Evolutionary conservation across 768 basidiomycete species (phyloP), one percentile per base, ranked within the genome.

Genomic region (Hydnum rufescens): DNA sequence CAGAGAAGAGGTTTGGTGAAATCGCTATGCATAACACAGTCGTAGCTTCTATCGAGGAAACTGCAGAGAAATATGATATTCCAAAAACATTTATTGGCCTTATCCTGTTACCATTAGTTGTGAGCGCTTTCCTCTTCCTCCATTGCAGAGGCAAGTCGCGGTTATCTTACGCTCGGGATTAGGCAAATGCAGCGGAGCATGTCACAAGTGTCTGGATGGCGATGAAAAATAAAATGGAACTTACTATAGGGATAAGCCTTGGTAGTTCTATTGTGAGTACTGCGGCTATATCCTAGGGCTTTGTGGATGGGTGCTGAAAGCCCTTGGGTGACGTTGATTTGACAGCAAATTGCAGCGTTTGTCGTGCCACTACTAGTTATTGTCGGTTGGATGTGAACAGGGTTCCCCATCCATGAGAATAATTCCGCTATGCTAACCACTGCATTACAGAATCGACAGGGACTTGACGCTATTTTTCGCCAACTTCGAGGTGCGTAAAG

Each of bases 1-100:
- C n/a, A 18, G 19, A 4, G 6, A 5, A 46, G 16, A 34, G 30
- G 18, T 36, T 43, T 4, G 28, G 39, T 31, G 18, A 13, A 16
- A 13, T 23, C 18, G 28, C 16, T 32, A 28, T 32, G 50, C 0
- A 51, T n/a, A n/a, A n/a, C n/a, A n/a, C n/a, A 86, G 84, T 88
- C 64, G 88, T 95, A 32, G 82, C 80, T 2, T 87, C 85, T 3
- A 93, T 95, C 57, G 90, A 93, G 63, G 88, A 92, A 62, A 85
- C 84, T 25, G 86, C 89, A 2, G 69, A 75, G 8, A 72, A 81
- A 36, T 89, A 86, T 64, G 63, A 72, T 51, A 82, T 95, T 51
- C 84, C 86, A 0, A 86, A 85, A 64, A 59, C 77, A 0, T 89
- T 90, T 67, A 88, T 88, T 58, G 85, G 85, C 62, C 64, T 90